Percentiles rank a stretch among this genome's conserved stretches.
Conservation (phyloP, 441 rosid species). For the Raphanus hybrid region DNA sequence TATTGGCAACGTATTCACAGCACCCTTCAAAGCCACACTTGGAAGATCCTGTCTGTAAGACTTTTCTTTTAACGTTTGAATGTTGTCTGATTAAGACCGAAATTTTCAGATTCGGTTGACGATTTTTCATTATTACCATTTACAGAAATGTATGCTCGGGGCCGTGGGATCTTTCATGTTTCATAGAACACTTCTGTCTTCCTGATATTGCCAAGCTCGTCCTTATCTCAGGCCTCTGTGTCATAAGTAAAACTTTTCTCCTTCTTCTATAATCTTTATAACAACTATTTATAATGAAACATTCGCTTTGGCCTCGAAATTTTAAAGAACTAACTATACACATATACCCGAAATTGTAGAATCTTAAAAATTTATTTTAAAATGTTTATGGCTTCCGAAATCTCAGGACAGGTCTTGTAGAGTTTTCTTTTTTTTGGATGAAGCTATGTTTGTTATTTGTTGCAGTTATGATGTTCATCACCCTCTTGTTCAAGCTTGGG, state of each 20-base stretch:
- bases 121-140: neutral
- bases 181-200: conserved; percentile 76
- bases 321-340: too few species aligned
- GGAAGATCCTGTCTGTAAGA: conserved; percentile 70
- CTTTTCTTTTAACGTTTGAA: neutral
- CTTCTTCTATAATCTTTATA: neutral
- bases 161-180: conserved; percentile 75
- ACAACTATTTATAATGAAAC: too few species aligned
- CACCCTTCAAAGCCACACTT: conserved; percentile 69
- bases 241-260: conserved; percentile 50
- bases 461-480: conserved; percentile 73
- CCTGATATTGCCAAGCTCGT: conserved; percentile 64
- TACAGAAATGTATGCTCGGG: conserved; percentile 71
- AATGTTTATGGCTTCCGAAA: neutral
- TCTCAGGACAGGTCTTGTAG: too few species aligned
- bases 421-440: too few species aligned
- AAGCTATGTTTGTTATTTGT: neutral
- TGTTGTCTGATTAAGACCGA: conserved; percentile 18
- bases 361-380: too few species aligned
- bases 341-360: too few species aligned
- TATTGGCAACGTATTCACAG: conserved; percentile 55
- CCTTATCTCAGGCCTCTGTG: conserved; percentile 66
- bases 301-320: too few species aligned
- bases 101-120: neutral
- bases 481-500: conserved; percentile 72